Conservation (phyloP, 306 rosid species). For the Trichosanthes truncata region DNA sequence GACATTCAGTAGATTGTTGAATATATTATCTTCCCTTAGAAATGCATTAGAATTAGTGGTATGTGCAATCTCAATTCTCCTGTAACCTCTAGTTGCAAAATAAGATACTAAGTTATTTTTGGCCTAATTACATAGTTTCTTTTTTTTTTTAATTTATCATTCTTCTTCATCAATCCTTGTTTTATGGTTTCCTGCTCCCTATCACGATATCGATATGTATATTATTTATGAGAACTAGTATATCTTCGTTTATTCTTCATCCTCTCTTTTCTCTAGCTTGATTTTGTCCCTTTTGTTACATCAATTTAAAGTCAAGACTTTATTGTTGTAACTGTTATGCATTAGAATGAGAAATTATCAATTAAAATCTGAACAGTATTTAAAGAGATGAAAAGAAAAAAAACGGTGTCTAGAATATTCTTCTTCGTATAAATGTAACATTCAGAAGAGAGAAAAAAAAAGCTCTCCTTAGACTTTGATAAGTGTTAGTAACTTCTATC, state of each 20-base stretch:
- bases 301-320: too few species aligned
- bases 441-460: too few species aligned
- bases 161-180: not conserved
- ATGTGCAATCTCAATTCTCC: slow-evolving; percentile 47
- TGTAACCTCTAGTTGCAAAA: slow-evolving; percentile 31
- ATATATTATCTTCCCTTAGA: slow-evolving; percentile 16
- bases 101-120: slow-evolving; percentile 23
- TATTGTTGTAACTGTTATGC: too few species aligned
- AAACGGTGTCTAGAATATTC: too few species aligned
- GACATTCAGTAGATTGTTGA: slow-evolving; percentile 33
- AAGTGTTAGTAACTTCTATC: too few species aligned
- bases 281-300: too few species aligned
- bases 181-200: not conserved
- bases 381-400: too few species aligned
- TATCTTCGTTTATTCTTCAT: not conserved
- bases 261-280: not conserved
- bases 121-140: not conserved
- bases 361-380: too few species aligned
- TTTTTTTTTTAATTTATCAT: not conserved
- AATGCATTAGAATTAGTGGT: slow-evolving; percentile 33
- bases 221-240: not conserved
- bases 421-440: too few species aligned
- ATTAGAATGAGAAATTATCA: too few species aligned
- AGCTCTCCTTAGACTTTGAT: too few species aligned
- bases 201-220: not conserved